Base-by-base conservation (phyloP, 1,284 basidiomycete species). In the Phellopilus nigrolimitatus region DNA sequence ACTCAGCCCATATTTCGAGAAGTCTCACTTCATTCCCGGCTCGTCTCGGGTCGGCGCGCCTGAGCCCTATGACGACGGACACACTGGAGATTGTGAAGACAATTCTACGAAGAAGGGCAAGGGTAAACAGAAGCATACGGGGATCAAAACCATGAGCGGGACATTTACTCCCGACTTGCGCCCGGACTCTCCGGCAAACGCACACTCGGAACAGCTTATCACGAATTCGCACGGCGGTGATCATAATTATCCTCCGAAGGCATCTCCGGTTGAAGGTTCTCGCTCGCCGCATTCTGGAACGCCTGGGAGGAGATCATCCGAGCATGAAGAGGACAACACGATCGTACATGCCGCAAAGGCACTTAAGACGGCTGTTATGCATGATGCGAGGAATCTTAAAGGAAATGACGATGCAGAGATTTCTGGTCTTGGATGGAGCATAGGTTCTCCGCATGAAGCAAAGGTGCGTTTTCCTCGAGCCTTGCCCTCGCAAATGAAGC, bases 301-400 rank as follows among this genome's bases (percentile, higher is more conserved):
- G 10, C 41, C 47, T 34, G 40, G 47, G 8, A 21, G 56, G n/a
- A 51, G 38, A 28, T 47, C 49, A 33, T 47, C 55, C 22, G 56
- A 63, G 17, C 64, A 68, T 21, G 70, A 66, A 37, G 67, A 66
- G 15, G 61, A 61, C 17, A 57, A 58, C 53, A 60, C 67, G 12
- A 66, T 83, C 12, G 64, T 73, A 12, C 71, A 76, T 47, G 82
- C 84, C 9, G 84, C 80, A 1, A 81, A 76, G 61, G 79, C 70
- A n/a, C 58, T 88, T 36, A 85, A 81, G 66, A 74, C 73, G 21
- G 82, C 81, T 2, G 74, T 86, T 2, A 64, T 88, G 43, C 84
- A 88, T 58, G 86, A 88, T 64, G 85, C 86, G 30, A 73, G 85
- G 15, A 86, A 86, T 59, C 72, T 88, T 54, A 71, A 69, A 52